Base-by-base conservation (phyloP, 345 rosid species). In the Isatis tinctoria region DNA sequence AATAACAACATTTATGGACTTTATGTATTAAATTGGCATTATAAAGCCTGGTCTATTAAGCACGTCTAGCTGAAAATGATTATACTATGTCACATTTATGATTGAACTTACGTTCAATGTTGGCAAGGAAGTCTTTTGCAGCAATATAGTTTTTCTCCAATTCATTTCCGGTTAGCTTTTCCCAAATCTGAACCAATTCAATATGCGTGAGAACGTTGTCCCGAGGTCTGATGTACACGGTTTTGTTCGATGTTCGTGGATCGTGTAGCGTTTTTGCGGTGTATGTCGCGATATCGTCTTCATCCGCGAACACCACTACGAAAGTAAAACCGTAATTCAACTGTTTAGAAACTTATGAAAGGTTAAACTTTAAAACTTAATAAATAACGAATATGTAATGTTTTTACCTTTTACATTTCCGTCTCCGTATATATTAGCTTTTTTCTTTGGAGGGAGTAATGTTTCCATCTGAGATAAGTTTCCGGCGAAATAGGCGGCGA, bases 401-500 rank as follows among this genome's bases (percentile, higher is more conserved):
- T 51, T 51, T 24, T 24, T 77, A 93, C 97, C 97, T 80, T 91
- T 90, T 9, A 70, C 84, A 33, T 90, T 86, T 9, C 93, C 97
- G 18, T 91, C 88, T 0, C 97, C 98, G 6, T 86, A 94, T 8
- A 94, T 67, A 22, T 9, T 41, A 1, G 90, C 84, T 2, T 69
- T 62, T 10, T 85, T 61, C 12, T 80, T 83, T 0, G 98, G 97
- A 70, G 98, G 97, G n/a, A 79, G 65, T 22, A 94, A 86, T 0
- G 81, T 78, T 26, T 37, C 83, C 56, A 88, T 75, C 65, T 91
- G 97, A 11, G 85, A 88, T 36, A 88, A 92, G 73, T 83, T 87
- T 27, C 85, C 90, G 20, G 61, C 96, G 14, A 94, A 90, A 72
- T 90, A 95, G 7, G 89, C 99, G 2, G 81, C 96, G 16, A 86